Evolutionary conservation across 805 yeast species (phyloP), one percentile per base, ranked within the genome.

Genomic region (Barnettozyma californica): DNA sequence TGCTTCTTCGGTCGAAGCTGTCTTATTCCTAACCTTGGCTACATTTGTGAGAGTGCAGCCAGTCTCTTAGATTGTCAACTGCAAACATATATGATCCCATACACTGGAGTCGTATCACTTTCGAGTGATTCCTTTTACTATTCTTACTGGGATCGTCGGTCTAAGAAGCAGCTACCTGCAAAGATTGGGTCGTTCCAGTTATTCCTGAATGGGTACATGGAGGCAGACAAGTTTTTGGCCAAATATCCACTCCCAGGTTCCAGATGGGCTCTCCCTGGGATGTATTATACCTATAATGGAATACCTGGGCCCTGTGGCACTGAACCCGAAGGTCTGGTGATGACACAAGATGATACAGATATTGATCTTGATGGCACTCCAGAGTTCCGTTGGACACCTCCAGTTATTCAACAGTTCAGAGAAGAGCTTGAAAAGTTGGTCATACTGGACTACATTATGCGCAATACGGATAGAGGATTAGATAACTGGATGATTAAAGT

Each of bases 401-500:
- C 66, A 8, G 67, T 70, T 0, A 56, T 83, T 8, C 53, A 57
- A 35, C 80, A 80, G 49, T 80, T 85, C 52, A 69, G 83, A 35
- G 71, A 74, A 46, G 84, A 84, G 60, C 60, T 84, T 26, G 90
- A 84, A 56, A 83, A 83, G 56, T 65, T 84, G 53, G 88, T 85
- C 1, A 78, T 84, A 33, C 65, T 84, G 26, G 91, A 84, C 56
- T 84, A 84, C 55, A 74, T 84, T 2, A 81, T 84, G 76, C 65
- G 91, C 54, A 84, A 85, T 56, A 84, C 92, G 0, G 91, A 84
- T 60, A 66, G 92, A 35, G 87, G 87, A 0, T 61, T 80, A 10
- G 91, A 84, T 58, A 84, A 85, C 56, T 84, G 91, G 91, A 84
- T 85, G 92, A 74, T 84, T 19, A 71, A 72, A 47, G 55, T 81